Base-by-base conservation (phyloP, 805 yeast species). In the Metschnikowia lunata region DNA sequence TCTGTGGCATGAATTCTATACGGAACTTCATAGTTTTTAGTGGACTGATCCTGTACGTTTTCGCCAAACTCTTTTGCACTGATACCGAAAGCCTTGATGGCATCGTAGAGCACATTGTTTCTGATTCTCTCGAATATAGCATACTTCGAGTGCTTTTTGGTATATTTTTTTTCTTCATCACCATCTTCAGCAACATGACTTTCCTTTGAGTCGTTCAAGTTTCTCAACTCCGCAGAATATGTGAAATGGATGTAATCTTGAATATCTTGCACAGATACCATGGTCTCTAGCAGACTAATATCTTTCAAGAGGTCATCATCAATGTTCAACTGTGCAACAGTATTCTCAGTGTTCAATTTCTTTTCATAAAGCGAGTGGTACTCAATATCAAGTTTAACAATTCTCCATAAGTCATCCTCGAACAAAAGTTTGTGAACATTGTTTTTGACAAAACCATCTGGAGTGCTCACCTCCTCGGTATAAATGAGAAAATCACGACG, bases 331-430 rank as follows among this genome's bases (percentile, higher is more conserved):
- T 76, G 64, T 18, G 75, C 68, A 37, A 78, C 76, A 43, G 86
- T 69, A 42, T 75, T 76, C 47, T 75, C 75, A 26, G 86, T 80
- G 38, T 79, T 75, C 39, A 74, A 72, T 59, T 83, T 79, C 68
- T 88, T 90, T 49, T 85, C 88, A 46, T 85, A 71, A 28, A 91
- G 67, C 13, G 95, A 83, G 61, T 89, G 97, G 62, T 81, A 93
- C 54, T 88, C 97, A 51, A 89, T 75, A 62, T 91, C 98, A 42
- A 89, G 73, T 50, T 80, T 85, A 11, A 88, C 82, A 51, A 91
- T 83, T 59, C 90, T 78, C 99, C 99, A 93, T 48, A 93, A 70
- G 61, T 90, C 97, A 64, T 88, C 90, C 65, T 85, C 95, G 43
- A 72, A 77, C 44, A 86, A 67, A 38, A 82, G 62, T 50, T 76